Base-by-base conservation (phyloP, 1,284 basidiomycete species). In the Irpex rosettiformis region DNA sequence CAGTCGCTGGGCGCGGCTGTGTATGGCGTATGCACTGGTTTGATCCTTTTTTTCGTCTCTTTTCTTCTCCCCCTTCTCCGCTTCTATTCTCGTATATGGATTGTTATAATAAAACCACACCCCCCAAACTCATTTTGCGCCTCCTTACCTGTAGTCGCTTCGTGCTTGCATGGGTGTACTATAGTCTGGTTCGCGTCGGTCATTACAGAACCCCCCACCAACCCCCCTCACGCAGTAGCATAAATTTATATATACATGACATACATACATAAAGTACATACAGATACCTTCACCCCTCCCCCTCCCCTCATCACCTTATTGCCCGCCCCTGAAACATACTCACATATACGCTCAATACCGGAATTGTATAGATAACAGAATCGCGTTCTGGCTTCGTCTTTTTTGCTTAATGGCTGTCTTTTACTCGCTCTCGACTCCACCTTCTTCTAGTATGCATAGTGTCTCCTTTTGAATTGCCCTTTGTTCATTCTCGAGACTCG, bases 291-390 rank as follows among this genome's bases (percentile, higher is more conserved):
- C 24, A 21, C 7, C 18, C 48, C 27, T 22, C 27, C 11, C 48
- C 22, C n/a, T 10, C 27, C 25, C 48, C 48, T 27, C 18, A 27
- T 27, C 48, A 25, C 48, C 48, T n/a, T 28, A 13, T 24, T 24
- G 10, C 18, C 27, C 8, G 10, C 48, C 13, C 48, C 22, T 10
- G 21, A 21, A 47, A 18, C 18, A 18, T 24, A 21, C 43, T 10
- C 43, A 47, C 43, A 47, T 10, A 47, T 47, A 47, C 33, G 13
- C n/a, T 18, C 13, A 21, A 3, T 22, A 21, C 48, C 48, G 48
- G 48, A 51, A 51, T 51, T 51, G 48, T 51, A 51, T 51, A 51
- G 48, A 51, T 51, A 51, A 51, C 48, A 51, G 48, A 28, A 24
- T 51, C 18, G 13, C 21, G 22, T 45, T 45, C 21, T 45, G 43